Percentiles rank a stretch among this genome's conserved stretches.
Conservation (phyloP, 179 eudicot species). For the Spinacia oleracea region DNA sequence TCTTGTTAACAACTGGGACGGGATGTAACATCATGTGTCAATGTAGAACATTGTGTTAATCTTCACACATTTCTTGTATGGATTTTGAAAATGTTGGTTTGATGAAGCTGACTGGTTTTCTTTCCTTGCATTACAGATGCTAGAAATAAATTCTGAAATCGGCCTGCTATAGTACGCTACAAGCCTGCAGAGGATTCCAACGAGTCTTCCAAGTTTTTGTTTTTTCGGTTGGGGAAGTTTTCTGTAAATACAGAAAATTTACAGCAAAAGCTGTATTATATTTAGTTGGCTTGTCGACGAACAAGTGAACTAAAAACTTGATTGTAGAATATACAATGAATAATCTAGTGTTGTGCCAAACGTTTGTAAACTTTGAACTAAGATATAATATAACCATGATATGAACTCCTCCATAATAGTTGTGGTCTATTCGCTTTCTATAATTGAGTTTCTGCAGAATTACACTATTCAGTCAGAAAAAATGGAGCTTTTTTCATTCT, state of each 20-base stretch:
- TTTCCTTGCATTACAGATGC: slow-evolving; percentile 16
- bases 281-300: slow-evolving; percentile 7
- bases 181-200: neutral
- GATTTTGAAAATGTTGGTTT: neutral
- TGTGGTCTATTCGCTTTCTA: neutral
- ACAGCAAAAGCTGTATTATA: slow-evolving; percentile 4
- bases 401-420: neutral
- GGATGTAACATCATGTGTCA: neutral
- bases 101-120: neutral
- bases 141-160: slow-evolving; percentile 10
- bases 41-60: neutral
- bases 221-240: neutral
- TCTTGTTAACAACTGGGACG: neutral
- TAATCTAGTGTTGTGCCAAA: neutral
- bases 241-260: slow-evolving; percentile 20
- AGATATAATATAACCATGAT: neutral
- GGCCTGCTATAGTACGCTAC: slow-evolving; percentile 7
- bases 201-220: neutral
- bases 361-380: neutral
- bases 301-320: slow-evolving; percentile 7
- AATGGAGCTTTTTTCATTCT: too few species aligned
- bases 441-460: neutral
- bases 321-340: neutral
- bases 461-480: neutral
- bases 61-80: too few species aligned